Base-by-base conservation (phyloP, 768 basidiomycete genomes). In the Xerocomus potaroensis region DNA sequence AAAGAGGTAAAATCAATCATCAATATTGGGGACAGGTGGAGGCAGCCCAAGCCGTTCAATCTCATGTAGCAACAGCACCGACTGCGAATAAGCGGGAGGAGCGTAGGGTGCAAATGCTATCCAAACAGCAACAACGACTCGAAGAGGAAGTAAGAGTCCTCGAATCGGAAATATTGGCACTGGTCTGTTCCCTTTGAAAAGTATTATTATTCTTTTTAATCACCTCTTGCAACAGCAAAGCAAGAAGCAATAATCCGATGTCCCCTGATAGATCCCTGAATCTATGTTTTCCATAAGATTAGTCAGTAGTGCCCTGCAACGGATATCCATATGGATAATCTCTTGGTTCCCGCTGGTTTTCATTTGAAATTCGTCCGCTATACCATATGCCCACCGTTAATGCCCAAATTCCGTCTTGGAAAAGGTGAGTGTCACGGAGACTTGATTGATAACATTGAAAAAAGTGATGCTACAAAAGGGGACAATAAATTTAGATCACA, bases 41-140 rank as follows among this genome's bases (percentile, higher is more conserved):
- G 39, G 71, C 72, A 21, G 76, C 77, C 0, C 73, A 75, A 47
- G 55, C 41, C 1, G 34, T 61, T 49, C 68, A 72, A 27, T 72
- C 72, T 29, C 65, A 73, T 21, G 64, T 73, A 0, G 69, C 74
- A 0, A 72, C 72, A 5, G 76, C 73, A 15, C 75, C 79, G 0
- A 72, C 76, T 11, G 69, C 68, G 5, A 81, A 79, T 59, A 88
- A 86, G 55, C 70, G 81, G 8, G 85, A 89, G 58, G 76, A 77
- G 26, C 73, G 84, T 14, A 75, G 81, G 35, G 63, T 85, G 24
- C 82, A 85, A 48, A 73, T 79, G 62, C 67, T 88, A 6, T 72
- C 72, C 11, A 83, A 79, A 52, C 84, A 89, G 54, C 72, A 83
- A 30, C 78, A 85, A 60, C 73, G 76, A 39, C 65, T 90, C 21